These are phyloP conservation scores for Fusarium floridanum DNA, from an alignment of 2,329 filamentous ascomycete species.

Conservation along the genomic window DNA sequence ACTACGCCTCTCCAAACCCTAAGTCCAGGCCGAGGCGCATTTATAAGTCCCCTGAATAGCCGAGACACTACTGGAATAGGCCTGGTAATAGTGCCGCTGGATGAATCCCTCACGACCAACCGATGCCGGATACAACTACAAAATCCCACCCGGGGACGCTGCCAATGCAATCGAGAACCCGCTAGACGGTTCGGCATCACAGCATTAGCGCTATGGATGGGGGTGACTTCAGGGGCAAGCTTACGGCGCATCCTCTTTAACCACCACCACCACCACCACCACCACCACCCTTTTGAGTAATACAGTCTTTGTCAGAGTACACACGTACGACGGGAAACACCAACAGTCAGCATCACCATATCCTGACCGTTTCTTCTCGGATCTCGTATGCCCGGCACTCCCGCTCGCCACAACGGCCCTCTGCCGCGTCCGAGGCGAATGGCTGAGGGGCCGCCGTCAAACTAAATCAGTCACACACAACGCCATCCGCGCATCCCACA, in stretches of 20 bases:
- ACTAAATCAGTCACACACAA: conserved; percentile 36
- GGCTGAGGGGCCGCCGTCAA: conserved; percentile 16
- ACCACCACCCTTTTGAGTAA: conserved; percentile 2
- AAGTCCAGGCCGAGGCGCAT: conserved; percentile 33
- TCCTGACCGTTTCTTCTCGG: conserved; percentile 27
- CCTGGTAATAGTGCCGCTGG: conserved; percentile 33
- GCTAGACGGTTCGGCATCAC: conserved; percentile 33
- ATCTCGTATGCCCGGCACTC: conserved; percentile 17
- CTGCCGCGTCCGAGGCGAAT: not conserved
- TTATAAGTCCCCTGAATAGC: conserved; percentile 14
- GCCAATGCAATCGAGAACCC: conserved; percentile 37
- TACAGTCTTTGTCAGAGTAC: not conserved
- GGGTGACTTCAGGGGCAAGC: conserved; percentile 23
- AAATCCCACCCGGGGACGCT: conserved; percentile 30
- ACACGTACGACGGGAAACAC: conserved; percentile 21
- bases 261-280: not conserved
- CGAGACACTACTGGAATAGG: conserved; percentile 36
- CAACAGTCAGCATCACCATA: conserved; percentile 34
- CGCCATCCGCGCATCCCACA: conserved; percentile 30
- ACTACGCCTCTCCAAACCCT: conserved; percentile 34
- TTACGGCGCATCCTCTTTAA: conserved; percentile 36
- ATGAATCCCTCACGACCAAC: conserved; percentile 35
- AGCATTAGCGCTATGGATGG: conserved; percentile 32
- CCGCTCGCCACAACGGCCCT: conserved; percentile 14
- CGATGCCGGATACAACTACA: conserved; percentile 35